Conservation (phyloP, 2,329 filamentous ascomycete species). For the Thelonectria discophora region DNA sequence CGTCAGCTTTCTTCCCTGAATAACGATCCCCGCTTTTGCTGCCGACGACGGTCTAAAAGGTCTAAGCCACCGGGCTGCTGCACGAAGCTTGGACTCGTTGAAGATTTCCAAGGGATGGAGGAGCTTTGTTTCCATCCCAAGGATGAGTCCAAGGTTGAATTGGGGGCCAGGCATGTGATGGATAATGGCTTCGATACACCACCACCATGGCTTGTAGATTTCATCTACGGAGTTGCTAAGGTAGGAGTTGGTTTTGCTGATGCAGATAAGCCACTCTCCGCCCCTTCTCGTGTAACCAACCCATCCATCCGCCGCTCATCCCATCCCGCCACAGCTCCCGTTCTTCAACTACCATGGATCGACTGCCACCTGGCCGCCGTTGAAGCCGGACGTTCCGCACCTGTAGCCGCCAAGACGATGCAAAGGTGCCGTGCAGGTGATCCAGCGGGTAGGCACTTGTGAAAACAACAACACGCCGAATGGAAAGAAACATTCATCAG, state of each 20-base stretch:
- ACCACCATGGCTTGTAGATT: too few relatives aligned
- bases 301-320: not conserved
- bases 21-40: not conserved
- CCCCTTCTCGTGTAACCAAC: not conserved
- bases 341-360: too few relatives aligned
- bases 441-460: too few relatives aligned
- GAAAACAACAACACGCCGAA: not conserved
- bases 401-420: slow-evolving; percentile 3
- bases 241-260: too few relatives aligned
- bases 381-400: slow-evolving; percentile 4
- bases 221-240: too few relatives aligned
- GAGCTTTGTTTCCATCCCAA: too few relatives aligned
- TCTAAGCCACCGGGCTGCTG: slow-evolving; percentile 2
- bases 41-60: not conserved
- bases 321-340: not conserved
- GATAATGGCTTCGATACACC: too few relatives aligned
- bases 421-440: not conserved
- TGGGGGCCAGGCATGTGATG: slow-evolving; percentile 11
- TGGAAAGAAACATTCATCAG: not conserved
- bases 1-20: not conserved
- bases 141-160: not conserved
- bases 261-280: too few relatives aligned
- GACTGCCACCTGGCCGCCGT: slow-evolving; percentile 2
- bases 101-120: slow-evolving; percentile 3
- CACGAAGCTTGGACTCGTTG: not conserved